Conservation (phyloP, 2,329 filamentous ascomycete genomes). For the Ceratocystis lukuohia region DNA sequence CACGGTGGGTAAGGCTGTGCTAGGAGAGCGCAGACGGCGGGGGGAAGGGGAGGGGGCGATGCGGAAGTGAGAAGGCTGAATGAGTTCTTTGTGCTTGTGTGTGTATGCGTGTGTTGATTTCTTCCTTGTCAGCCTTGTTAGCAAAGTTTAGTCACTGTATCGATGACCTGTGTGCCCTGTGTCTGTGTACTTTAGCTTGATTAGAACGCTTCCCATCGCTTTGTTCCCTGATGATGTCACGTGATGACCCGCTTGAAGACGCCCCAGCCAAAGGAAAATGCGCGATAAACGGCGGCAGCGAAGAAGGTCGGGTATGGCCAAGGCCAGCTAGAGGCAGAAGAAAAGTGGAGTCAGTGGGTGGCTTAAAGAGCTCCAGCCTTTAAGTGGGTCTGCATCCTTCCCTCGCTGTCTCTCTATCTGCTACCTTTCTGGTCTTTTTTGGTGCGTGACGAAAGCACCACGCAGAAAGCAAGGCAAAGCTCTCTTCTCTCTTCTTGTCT, state of each 20-base stretch:
- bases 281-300: slow-evolving; percentile 4
- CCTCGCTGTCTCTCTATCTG: neutral
- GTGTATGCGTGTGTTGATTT: neutral
- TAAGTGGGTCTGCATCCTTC: slow-evolving; percentile 2
- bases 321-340: neutral
- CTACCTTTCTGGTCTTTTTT: neutral
- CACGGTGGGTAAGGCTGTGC: slow-evolving; percentile 51
- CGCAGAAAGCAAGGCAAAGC: neutral
- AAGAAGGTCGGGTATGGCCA: neutral
- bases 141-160: no score
- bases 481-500: neutral
- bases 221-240: no score
- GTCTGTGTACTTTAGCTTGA: no score
- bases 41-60: neutral
- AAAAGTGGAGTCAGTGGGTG: neutral
- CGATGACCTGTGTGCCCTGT: no score
- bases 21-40: slow-evolving; percentile 33
- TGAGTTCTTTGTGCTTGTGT: neutral
- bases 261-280: slow-evolving; percentile 18
- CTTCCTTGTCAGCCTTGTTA: no score
- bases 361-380: slow-evolving; percentile 5
- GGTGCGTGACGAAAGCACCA: neutral
- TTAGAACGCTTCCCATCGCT: no score
- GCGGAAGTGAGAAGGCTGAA: neutral
- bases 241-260: neutral